Evolutionary conservation across 345 rosid species (phyloP), one percentile per base, ranked within the genome.

Genomic region (Mangifera indica): DNA sequence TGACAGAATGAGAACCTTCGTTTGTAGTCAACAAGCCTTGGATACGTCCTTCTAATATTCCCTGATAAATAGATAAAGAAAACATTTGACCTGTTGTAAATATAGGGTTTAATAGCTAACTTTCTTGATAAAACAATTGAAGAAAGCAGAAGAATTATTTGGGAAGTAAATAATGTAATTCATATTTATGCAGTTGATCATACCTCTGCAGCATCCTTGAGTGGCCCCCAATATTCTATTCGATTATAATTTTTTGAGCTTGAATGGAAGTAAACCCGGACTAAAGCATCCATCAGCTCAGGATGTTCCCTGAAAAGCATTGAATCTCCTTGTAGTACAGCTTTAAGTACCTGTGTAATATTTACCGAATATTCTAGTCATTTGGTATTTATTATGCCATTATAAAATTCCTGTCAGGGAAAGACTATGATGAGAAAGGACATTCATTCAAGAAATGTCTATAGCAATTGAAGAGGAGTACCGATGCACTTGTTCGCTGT

Each of bases 241-340:
- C 90, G 80, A 60, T 93, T 91, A 85, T 84, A 91, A 69, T 85
- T 80, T 18, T 80, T 84, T 29, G 87, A 81, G 70, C 89, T 82
- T 20, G 97, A 93, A 71, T 93, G 98, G 67, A 93, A 93, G 75
- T 91, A 93, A 63, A 91, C 91, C 88, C 91, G 79, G 64, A 90
- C 97, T 64, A 80, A 68, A 45, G 93, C 83, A 71, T 93, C 88
- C 84, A 74, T 66, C 66, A 93, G 75, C 84, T 86, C 94, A 14
- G 94, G 93, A 77, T 91, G 77, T 11, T 88, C 86, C n/a, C 53
- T 72, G 74, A 93, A 86, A 76, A 89, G 82, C 56, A 69, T 69
- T n/a, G 91, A 82, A 85, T 93, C 98, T 78, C 98, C 98, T 72
- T 85, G 78, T 45, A 85, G 63, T 67, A 93, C 81, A 63, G 96